Evolutionary conservation across 192 early-diverging fungal genomes (phyloP), one percentile per base, ranked within the genome.

Genomic region (Geranomyces michiganensis): DNA sequence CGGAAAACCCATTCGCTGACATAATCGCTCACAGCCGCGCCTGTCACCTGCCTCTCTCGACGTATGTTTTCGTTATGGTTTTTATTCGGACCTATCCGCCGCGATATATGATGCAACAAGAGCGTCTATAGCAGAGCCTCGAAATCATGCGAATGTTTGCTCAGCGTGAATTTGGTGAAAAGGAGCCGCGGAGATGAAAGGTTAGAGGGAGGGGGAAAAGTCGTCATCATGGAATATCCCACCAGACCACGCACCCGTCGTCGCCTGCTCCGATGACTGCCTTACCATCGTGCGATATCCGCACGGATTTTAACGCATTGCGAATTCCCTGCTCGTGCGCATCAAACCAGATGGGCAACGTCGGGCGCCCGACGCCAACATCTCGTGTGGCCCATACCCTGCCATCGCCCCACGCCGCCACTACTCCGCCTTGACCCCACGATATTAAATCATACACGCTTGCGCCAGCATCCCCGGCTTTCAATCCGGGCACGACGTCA

Each of bases 341-440:
- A 51, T 65, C 70, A n/a, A 22, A 60, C 62, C 65, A 29, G 22
- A 0, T 26, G 5, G n/a, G 53, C 51, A 32, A 32, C 12, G 41
- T 48, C 41, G 32, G 24, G 19, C 13, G 48, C 61, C 22, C 45
- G 12, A 17, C 6, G 27, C 19, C 24, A 2, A 27, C 30, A 32
- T 53, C 65, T 15, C 49, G 17, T 5, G n/a, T 26, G 10, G 31
- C 21, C 13, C n/a, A 36, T 22, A 74, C 31, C 17, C 64, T 60
- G 30, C 65, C 73, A 62, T 68, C 63, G 15, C 66, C 66, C 66
- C 66, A 68, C 13, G 65, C 32, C 29, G 66, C 33, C 26, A 62
- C 26, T 3, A 74, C 22, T 19, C 64, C 64, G 31, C 7, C 24
- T 7, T 7, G 4, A 8, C 53, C 41, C 36, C 31, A 26, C 1